Base-by-base conservation (phyloP, 2,329 filamentous ascomycete genomes). In the Lasiodiplodia sp. region DNA sequence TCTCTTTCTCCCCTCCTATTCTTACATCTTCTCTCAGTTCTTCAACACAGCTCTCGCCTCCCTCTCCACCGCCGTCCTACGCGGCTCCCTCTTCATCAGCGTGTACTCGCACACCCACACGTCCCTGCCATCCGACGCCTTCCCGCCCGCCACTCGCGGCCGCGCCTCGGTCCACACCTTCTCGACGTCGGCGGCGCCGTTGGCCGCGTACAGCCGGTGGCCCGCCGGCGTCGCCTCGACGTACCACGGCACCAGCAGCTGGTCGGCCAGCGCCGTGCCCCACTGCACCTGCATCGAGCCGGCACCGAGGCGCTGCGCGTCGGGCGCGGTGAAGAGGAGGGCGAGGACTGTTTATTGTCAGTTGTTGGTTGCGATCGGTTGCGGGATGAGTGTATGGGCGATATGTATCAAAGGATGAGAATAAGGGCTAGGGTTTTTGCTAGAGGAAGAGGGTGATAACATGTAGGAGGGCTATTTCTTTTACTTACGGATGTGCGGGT, bases 251-350 rank as follows among this genome's bases (percentile, higher is more conserved):
- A 56, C 63, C 23, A 56, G 23, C 51, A 66, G 52, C 34, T n/a
- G 21, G 63, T 73, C 72, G 3, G 72, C 72, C 18, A 65, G 67
- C 31, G 67, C 55, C 3, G 71, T 66, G 34, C 72, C 72, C 71
- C 70, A 72, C 21, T 63, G 64, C 10, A 72, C 70, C 25, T 72
- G 69, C 44, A 68, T 63, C 31, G 60, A 60, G 14, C 72, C 72
- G 14, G 70, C 72, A 40, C 72, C 72, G 18, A 70, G 62, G 40
- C 69, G 71, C 68, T 71, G 69, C 55, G 67, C 67, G 16, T 64
- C 52, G n/a, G 72, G 72, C 51, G 70, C 64, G 14, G 72, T 70
- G 44, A 70, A 71, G n/a, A 73, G 66, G 37, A 73, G 56, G 34
- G 71, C 71, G 47, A 73, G 71, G 16, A 73, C 72, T 73, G 63